Evolutionary conservation across 305 asterid genomes (phyloP).

Genomic region (Fraxinus greggii): DNA sequence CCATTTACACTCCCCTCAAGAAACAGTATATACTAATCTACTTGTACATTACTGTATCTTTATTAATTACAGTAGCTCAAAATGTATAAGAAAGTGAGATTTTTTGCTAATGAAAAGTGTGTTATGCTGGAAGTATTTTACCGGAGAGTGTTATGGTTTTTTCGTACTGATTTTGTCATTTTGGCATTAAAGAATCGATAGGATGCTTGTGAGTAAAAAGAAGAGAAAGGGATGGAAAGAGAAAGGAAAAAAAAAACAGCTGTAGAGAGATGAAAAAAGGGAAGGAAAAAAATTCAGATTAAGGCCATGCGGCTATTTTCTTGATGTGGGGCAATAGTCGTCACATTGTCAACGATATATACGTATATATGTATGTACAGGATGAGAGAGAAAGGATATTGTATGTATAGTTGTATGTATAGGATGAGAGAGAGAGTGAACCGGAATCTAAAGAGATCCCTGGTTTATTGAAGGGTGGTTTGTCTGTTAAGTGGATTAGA

Average conservation of each 20-base stretch:
- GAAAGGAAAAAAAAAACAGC: slow-evolving; percentile 24
- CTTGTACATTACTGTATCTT: background rate
- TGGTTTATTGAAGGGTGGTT: background rate
- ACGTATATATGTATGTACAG: background rate
- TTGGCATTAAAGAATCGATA: slow-evolving; percentile 23
- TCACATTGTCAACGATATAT: slow-evolving; percentile 15
- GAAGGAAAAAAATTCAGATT: background rate
- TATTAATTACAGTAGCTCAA: slow-evolving; percentile 3
- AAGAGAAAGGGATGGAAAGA: slow-evolving; percentile 6
- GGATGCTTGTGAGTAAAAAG: slow-evolving; percentile 25
- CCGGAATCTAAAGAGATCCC: background rate
- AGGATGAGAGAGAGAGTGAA: background rate
- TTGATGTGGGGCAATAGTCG: slow-evolving; percentile 20
- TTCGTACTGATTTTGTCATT: background rate
- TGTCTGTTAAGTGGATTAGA: background rate
- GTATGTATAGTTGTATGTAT: background rate
- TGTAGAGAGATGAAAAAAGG: slow-evolving; percentile 7
- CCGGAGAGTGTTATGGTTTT: slow-evolving; percentile 5
- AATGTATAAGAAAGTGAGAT: slow-evolving; percentile 14
- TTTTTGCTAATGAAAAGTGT: slow-evolving; percentile 6
- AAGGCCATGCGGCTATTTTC: slow-evolving; percentile 3
- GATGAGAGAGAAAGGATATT: background rate
- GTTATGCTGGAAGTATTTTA: background rate
- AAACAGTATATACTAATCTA: slow-evolving; percentile 34
- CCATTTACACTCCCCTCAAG: slow-evolving; percentile 79